Conservation (phyloP, 306 rosid species). For the Elaeagnus macrophylla region DNA sequence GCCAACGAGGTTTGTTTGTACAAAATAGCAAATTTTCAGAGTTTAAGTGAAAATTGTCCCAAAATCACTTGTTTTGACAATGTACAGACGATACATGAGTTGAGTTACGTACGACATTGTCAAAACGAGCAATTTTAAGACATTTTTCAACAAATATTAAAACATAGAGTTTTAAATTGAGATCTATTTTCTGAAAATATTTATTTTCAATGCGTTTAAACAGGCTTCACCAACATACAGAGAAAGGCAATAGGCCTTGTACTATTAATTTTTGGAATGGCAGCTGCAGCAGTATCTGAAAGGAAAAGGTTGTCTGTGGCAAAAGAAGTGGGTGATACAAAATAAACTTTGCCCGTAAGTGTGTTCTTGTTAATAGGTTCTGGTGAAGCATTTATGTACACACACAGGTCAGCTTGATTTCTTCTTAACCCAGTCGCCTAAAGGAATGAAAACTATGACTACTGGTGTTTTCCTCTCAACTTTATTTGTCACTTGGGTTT, state of each 20-base stretch:
- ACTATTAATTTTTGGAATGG: conserved; percentile 63
- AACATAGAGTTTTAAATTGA: background rate
- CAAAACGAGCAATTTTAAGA: too few species aligned
- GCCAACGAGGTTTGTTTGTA: conserved; percentile 55
- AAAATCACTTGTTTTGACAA: too few species aligned
- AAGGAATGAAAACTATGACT: conserved; percentile 95
- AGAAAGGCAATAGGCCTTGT: conserved; percentile 69
- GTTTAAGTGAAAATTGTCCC: too few species aligned
- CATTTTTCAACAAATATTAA: too few species aligned
- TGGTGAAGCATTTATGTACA: conserved; percentile 93
- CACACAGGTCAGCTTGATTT: conserved; percentile 97
- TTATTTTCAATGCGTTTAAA: background rate
- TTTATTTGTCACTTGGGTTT: conserved; percentile 66
- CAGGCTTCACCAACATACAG: conserved; percentile 78
- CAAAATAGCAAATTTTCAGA: too few species aligned
- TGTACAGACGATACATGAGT: too few species aligned
- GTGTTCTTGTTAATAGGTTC: conserved; percentile 74
- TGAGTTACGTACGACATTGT: too few species aligned
- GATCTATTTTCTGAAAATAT: background rate
- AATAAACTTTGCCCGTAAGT: conserved; percentile 47
- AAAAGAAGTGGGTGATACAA: conserved; percentile 21
- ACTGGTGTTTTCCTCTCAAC: conserved; percentile 87
- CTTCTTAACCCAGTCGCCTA: conserved; percentile 86
- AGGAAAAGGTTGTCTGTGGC: conserved; percentile 53
- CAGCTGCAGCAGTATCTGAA: conserved; percentile 55